Percentiles rank a stretch among this genome's conserved stretches.
Conservation (phyloP, 768 basidiomycete genomes). For the Rhizopogon sp. region DNA sequence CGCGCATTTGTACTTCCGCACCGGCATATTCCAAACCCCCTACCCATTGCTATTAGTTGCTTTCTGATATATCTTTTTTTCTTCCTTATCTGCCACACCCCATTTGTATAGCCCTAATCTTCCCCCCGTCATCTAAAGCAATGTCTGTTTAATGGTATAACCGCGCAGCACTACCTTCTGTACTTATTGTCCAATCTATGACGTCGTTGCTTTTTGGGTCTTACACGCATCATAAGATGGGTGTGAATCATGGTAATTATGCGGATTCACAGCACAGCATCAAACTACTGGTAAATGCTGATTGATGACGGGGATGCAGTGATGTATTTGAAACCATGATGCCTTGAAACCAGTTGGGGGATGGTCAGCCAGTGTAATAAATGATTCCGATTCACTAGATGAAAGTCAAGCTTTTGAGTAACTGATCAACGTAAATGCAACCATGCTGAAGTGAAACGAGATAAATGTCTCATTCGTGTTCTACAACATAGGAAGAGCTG, state of each 20-base stretch:
- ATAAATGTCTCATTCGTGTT: too few species aligned
- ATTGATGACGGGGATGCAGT: too few species aligned
- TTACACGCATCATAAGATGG: neutral
- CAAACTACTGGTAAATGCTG: too few species aligned
- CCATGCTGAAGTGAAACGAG: too few species aligned
- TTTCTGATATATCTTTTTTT: slow-evolving; percentile 30
- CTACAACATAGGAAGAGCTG: neutral
- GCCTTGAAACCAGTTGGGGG: too few species aligned
- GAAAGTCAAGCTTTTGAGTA: too few species aligned
- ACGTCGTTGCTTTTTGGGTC: slow-evolving; percentile 24
- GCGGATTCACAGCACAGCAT: too few species aligned
- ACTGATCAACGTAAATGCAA: too few species aligned
- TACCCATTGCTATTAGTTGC: slow-evolving; percentile 33
- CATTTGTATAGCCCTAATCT: slow-evolving; percentile 36
- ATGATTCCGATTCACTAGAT: too few species aligned
- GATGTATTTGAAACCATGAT: too few species aligned
- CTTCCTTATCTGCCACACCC: slow-evolving; percentile 37
- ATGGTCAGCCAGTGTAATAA: too few species aligned
- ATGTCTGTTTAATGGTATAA: slow-evolving; percentile 36
- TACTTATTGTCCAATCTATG: slow-evolving; percentile 37
- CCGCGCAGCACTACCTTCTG: slow-evolving; percentile 32
- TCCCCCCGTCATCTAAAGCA: slow-evolving; percentile 31
- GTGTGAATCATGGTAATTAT: too few species aligned
- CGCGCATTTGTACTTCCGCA: slow-evolving; percentile 67
- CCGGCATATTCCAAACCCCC: slow-evolving; percentile 45